Evolutionary conservation across 192 early-diverging fungal genomes (phyloP).

Genomic region (Coemansia aciculifera): DNA sequence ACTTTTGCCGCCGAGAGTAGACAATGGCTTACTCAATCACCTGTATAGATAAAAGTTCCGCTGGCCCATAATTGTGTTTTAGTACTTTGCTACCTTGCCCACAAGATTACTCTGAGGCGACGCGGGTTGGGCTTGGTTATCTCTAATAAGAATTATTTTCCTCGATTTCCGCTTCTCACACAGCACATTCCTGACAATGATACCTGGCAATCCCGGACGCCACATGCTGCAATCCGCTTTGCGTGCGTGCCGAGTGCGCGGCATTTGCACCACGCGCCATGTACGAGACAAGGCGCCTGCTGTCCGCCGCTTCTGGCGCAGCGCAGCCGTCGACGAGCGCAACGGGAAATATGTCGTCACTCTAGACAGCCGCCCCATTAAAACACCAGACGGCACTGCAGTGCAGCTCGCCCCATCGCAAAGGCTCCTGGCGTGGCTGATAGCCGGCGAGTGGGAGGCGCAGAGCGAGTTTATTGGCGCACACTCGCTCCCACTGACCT

Average conservation of each 20-base stretch:
- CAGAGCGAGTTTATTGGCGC: conserved; percentile 76
- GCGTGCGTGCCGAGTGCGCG: conserved; percentile 5
- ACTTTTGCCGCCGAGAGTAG: conserved; percentile 22
- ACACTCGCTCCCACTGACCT: conserved; percentile 90
- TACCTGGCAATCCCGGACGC: conserved; percentile 3
- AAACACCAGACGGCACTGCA: conserved; percentile 76
- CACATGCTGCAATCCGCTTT: neutral
- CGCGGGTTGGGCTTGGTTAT: too few relatives aligned
- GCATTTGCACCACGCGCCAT: conserved; percentile 13
- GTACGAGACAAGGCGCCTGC: conserved; percentile 32
- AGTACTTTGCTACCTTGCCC: too few relatives aligned
- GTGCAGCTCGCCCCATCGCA: conserved; percentile 63
- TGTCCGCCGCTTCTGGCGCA: conserved; percentile 50
- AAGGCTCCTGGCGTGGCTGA: conserved; percentile 70
- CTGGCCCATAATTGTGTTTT: neutral
- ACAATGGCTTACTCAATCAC: conserved; percentile 4
- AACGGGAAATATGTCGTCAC: conserved; percentile 57
- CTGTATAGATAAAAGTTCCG: neutral
- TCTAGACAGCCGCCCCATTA: conserved; percentile 79
- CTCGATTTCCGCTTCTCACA: neutral
- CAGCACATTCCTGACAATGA: neutral
- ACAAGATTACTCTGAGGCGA: neutral
- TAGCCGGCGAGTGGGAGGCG: conserved; percentile 93
- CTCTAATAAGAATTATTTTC: neutral
- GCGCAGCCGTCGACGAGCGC: conserved; percentile 35